Conservation (phyloP, 2,329 filamentous ascomycete species). For the Verticillium longisporum region DNA sequence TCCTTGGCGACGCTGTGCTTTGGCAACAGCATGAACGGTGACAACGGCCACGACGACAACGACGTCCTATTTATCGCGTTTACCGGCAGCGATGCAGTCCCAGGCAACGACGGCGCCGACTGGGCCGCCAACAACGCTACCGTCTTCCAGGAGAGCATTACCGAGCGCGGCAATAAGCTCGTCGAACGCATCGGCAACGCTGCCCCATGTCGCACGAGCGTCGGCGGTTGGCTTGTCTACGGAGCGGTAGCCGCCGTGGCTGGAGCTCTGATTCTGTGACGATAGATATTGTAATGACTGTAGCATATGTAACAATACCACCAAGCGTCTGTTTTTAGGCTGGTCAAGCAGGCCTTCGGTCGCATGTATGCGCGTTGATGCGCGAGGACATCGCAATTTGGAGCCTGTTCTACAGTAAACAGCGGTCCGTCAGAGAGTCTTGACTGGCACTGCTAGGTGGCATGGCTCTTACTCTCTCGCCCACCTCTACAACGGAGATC, state of each 20-base stretch:
- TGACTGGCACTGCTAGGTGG: too few species aligned
- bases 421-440: too few species aligned
- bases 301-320: background rate
- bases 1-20: slow-evolving; percentile 52
- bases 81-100: slow-evolving; percentile 46
- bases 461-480: too few species aligned
- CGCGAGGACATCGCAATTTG: too few species aligned
- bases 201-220: background rate
- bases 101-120: slow-evolving; percentile 42
- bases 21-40: slow-evolving; percentile 43
- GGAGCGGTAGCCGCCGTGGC: background rate
- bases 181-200: slow-evolving; percentile 27
- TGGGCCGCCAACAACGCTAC: slow-evolving; percentile 44
- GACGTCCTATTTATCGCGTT: slow-evolving; percentile 61
- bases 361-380: too few species aligned
- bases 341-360: slow-evolving; percentile 15
- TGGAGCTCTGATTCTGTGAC: background rate
- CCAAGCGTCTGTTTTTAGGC: background rate
- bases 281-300: background rate
- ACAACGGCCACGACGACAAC: slow-evolving; percentile 46
- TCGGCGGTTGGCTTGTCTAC: background rate
- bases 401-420: too few species aligned
- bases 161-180: slow-evolving; percentile 41
- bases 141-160: slow-evolving; percentile 48
- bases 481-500: too few species aligned